phyloP scores from a whole-genome alignment of 495 filamentous ascomycete species.

The Pyrenopolyporus hunteri region DNA sequence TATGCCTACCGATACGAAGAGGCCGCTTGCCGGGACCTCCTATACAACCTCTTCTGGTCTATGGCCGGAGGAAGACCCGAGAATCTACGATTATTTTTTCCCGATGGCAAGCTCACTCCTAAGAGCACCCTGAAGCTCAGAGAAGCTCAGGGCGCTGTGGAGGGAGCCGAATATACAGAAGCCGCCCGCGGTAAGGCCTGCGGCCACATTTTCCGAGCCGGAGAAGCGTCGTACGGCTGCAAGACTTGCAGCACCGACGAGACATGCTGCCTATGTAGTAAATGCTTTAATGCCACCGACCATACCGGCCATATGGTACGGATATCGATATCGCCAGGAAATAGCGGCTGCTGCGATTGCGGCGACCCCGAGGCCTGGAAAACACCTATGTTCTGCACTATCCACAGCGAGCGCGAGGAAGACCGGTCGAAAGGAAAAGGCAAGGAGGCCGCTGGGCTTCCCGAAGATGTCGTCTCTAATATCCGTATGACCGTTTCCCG shows the following conservation, averaged over 20 bases:
- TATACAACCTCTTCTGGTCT: conserved; percentile 82
- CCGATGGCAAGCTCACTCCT: conserved; percentile 65
- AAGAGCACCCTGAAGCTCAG: conserved; percentile 72
- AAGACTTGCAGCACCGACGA: conserved; percentile 89
- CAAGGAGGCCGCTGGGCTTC: conserved; percentile 62
- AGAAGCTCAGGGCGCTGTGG: conserved; percentile 86
- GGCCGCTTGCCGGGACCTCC: conserved; percentile 68
- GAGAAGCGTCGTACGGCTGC: conserved; percentile 92
- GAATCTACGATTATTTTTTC: conserved; percentile 79
- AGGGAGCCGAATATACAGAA: conserved; percentile 93
- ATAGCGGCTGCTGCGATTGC: conserved; percentile 96
- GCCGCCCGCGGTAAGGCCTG: conserved; percentile 93
- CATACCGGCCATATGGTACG: conserved; percentile 92
- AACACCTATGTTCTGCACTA: conserved; percentile 85
- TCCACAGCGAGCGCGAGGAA: conserved; percentile 73
- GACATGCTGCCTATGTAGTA: conserved; percentile 83
- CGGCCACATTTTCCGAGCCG: conserved; percentile 92
- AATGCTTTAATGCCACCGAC: conserved; percentile 94
- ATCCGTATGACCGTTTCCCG: conserved; percentile 85
- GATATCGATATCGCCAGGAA: conserved; percentile 82
- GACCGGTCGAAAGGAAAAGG: conserved; percentile 68
- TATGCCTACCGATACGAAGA: conserved; percentile 75
- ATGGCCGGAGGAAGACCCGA: conserved; percentile 75
- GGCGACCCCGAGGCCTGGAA: conserved; percentile 95
- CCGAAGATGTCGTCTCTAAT: conserved; percentile 71